Percentiles rank a stretch among this genome's conserved stretches.
These are phyloP conservation scores for Herpetomonas samuelpessoai DNA, from an alignment of 208 protist genomes.

Conservation along the genomic window DNA sequence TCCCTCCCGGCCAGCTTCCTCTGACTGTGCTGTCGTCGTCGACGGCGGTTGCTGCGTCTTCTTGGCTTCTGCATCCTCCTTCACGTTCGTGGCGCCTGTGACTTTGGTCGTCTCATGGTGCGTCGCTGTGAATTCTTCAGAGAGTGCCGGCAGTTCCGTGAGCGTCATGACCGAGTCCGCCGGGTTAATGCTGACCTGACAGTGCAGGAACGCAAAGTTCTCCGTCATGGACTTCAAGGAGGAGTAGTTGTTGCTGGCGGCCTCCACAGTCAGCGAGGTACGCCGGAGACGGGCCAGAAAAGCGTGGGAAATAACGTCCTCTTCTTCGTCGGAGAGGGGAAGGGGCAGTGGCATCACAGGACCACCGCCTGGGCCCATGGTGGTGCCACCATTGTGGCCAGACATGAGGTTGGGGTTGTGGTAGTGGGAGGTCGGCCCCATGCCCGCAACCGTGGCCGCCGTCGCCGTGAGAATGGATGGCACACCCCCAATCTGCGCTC, in stretches of 20 bases:
- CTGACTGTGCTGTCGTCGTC: too few species aligned
- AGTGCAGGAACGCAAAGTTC: constrained; percentile 83
- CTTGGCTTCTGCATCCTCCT: background rate
- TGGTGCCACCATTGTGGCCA: background rate
- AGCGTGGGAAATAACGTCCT: constrained; percentile 40
- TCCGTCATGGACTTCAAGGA: constrained; percentile 79
- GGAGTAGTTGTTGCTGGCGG: constrained; percentile 76
- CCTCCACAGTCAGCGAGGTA: constrained; percentile 35
- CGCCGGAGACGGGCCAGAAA: constrained; percentile 51
- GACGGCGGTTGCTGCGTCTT: constrained; percentile 3
- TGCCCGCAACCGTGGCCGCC: background rate
- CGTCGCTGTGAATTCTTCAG: constrained; percentile 7
- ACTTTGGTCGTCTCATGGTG: background rate
- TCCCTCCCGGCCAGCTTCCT: background rate
- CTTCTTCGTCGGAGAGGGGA: constrained; percentile 24
- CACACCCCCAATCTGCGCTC: background rate
- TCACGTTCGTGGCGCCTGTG: background rate
- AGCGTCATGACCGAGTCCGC: constrained; percentile 33
- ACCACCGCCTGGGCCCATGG: background rate
- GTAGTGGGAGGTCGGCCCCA: background rate
- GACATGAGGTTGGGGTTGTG: constrained; percentile 4
- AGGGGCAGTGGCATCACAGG: constrained; percentile 7
- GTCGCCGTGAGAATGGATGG: background rate
- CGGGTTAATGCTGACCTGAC: constrained; percentile 56
- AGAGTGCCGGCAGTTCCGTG: constrained; percentile 29